Evolutionary conservation across 345 rosid genomes (phyloP).

Genomic region (Boechera retrofracta): DNA sequence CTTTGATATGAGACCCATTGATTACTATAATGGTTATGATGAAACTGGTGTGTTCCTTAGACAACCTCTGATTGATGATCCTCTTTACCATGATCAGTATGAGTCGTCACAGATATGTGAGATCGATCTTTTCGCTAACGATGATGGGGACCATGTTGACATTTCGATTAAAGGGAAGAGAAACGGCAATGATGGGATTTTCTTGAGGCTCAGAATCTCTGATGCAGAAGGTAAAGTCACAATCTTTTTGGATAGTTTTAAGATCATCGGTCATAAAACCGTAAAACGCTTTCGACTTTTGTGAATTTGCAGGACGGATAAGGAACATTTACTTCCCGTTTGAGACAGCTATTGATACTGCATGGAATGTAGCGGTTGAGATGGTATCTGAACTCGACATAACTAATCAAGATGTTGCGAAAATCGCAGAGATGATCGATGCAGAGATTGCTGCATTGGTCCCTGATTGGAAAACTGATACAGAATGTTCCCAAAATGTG

Average conservation of each 20-base stretch:
- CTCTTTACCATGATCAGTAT: conserved; percentile 47
- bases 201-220: conserved; percentile 79
- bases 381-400: conserved; percentile 92
- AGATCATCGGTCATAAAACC: neutral
- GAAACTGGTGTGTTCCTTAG: conserved; percentile 52
- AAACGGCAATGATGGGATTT: conserved; percentile 73
- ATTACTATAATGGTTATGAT: conserved; percentile 54
- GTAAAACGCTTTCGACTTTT: neutral
- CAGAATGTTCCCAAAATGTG: conserved; percentile 39
- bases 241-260: conserved; percentile 14
- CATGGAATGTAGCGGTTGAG: conserved; percentile 78
- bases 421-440: conserved; percentile 92
- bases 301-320: conserved; percentile 57
- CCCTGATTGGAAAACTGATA: conserved; percentile 66
- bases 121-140: conserved; percentile 62
- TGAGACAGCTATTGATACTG: conserved; percentile 73
- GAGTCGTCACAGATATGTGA: conserved; percentile 55
- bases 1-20: conserved; percentile 49
- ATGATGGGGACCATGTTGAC: conserved; percentile 69
- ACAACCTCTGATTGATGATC: conserved; percentile 56
- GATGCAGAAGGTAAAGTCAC: conserved; percentile 76
- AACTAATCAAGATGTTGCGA: conserved; percentile 73
- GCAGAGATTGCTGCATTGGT: conserved; percentile 71
- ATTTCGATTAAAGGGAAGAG: conserved; percentile 80
- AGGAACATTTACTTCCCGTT: conserved; percentile 92